phyloP scores from a whole-genome alignment of 2,329 filamentous ascomycete genomes.

The Claviceps digitariae region DNA sequence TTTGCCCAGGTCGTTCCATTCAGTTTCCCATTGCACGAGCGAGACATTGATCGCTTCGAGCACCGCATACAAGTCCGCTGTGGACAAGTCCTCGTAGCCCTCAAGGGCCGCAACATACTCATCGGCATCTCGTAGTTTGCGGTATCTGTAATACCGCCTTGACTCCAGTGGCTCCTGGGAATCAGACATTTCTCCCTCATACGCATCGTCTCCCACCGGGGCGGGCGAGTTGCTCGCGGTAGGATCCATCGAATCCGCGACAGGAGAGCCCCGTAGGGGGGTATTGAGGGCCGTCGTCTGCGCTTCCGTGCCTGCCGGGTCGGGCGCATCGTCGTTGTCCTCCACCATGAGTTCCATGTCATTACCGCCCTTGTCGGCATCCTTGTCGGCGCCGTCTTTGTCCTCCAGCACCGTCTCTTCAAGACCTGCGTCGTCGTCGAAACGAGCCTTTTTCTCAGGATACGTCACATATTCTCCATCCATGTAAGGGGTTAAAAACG shows the following conservation, averaged over 20 bases:
- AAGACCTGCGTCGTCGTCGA: conserved; percentile 17
- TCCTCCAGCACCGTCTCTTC: conserved; percentile 20
- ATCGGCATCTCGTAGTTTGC: conserved; percentile 35
- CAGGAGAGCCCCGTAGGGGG: conserved; percentile 25
- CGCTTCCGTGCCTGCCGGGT: conserved; percentile 17
- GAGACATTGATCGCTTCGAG: conserved; percentile 31
- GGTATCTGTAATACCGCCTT: conserved; percentile 28
- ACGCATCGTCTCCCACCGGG: conserved; percentile 22
- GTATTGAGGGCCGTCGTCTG: conserved; percentile 26
- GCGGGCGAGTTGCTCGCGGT: conserved; percentile 24
- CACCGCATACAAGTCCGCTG: conserved; percentile 30
- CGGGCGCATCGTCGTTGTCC: conserved; percentile 19
- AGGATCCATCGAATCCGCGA: conserved; percentile 24
- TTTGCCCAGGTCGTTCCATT: conserved; percentile 36
- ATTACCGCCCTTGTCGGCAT: conserved; percentile 9
- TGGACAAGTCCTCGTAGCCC: conserved; percentile 34
- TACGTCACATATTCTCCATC: conserved; percentile 25
- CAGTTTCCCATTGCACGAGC: conserved; percentile 38
- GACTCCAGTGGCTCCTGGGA: conserved; percentile 19
- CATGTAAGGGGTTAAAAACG: conserved; percentile 27
- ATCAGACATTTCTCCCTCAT: conserved; percentile 22
- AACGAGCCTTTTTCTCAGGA: conserved; percentile 22
- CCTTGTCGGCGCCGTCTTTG: conserved; percentile 15
- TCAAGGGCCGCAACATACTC: conserved; percentile 35
- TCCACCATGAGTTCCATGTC: conserved; percentile 20